Evolutionary conservation across 176 grass and related monocot genomes (phyloP).

Genomic region (Microstegium vimineum): DNA sequence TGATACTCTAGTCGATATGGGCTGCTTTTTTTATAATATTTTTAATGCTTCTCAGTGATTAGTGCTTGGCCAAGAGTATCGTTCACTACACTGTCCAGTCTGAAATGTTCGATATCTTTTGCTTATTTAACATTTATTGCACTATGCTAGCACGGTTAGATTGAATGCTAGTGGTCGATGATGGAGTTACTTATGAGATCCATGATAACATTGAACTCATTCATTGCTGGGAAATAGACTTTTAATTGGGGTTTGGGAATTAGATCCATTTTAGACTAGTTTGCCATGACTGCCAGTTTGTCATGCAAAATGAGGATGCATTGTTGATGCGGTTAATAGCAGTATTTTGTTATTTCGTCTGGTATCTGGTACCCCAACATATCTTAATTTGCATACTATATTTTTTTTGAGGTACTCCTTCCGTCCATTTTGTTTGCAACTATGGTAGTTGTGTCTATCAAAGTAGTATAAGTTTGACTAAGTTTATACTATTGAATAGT

Average conservation of each 20-base stretch:
- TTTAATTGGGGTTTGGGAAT: neutral
- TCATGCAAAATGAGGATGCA: neutral
- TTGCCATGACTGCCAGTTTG: neutral
- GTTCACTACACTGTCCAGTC: neutral
- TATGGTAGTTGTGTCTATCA: too few relatives aligned
- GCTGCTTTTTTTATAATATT: neutral
- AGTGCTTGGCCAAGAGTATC: neutral
- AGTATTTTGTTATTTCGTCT: neutral
- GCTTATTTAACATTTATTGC: neutral
- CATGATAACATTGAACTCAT: neutral
- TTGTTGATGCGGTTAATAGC: neutral
- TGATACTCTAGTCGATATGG: slow-evolving; percentile 1
- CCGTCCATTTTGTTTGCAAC: too few relatives aligned
- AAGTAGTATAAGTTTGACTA: too few relatives aligned
- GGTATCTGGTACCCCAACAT: neutral
- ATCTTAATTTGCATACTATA: neutral
- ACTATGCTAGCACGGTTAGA: neutral
- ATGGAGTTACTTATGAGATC: neutral
- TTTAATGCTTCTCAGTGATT: neutral
- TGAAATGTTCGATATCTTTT: neutral
- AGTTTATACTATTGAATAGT: too few relatives aligned
- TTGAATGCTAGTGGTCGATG: neutral
- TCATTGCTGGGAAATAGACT: neutral
- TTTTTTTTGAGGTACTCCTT: neutral
- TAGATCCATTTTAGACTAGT: neutral